These are phyloP conservation scores for Solanum hybrid DNA, from an alignment of 305 asterid genomes.

Conservation along the genomic window DNA sequence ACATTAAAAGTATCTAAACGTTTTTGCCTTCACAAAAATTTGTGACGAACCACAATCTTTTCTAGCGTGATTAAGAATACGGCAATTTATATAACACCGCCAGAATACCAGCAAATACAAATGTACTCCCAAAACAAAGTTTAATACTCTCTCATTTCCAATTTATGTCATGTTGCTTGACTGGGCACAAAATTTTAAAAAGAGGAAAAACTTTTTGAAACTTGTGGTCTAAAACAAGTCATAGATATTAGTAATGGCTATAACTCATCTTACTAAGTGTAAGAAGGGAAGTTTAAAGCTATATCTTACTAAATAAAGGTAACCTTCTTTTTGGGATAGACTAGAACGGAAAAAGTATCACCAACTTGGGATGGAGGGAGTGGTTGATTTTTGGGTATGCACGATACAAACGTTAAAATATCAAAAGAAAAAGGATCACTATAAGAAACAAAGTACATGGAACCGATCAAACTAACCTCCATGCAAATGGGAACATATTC, in stretches of 20 bases:
- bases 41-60: not conserved
- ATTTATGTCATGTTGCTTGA: not conserved
- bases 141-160: not conserved
- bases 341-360: not conserved
- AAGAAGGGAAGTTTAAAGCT: not conserved
- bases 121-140: not conserved
- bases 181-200: not conserved
- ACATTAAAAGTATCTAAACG: not conserved
- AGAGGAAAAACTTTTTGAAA: not conserved
- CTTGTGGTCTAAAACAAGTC: not conserved
- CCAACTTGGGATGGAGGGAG: not conserved
- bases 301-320: not conserved
- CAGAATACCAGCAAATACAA: not conserved
- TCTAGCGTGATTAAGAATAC: not conserved
- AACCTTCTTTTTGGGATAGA: not conserved
- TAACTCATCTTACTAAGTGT: not conserved
- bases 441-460: not conserved
- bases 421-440: not conserved
- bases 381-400: not conserved
- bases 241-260: not conserved
- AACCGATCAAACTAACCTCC: slow-evolving; percentile 63
- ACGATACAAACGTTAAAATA: not conserved
- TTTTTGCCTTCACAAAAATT: not conserved
- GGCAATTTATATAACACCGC: not conserved
- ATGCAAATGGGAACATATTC: slow-evolving; percentile 95